Evolutionary conservation across 345 rosid genomes (phyloP).

Genomic region (Geranium brycei): DNA sequence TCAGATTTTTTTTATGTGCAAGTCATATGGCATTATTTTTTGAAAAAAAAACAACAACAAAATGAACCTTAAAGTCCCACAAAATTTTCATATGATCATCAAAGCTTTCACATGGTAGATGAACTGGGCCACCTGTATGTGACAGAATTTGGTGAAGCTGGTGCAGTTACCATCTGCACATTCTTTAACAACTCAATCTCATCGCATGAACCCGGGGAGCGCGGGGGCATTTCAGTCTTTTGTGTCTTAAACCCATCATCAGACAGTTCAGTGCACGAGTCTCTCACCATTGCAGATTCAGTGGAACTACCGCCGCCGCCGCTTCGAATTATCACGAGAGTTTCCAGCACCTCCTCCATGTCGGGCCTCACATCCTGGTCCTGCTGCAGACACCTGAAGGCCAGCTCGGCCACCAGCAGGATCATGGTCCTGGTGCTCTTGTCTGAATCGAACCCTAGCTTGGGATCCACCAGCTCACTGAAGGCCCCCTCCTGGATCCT

Average conservation of each 20-base stretch:
- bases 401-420: slow-evolving; percentile 42
- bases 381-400: slow-evolving; percentile 51
- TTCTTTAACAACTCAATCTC: slow-evolving; percentile 5
- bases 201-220: slow-evolving; percentile 12
- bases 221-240: not conserved
- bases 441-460: slow-evolving; percentile 31
- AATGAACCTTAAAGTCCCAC: no score
- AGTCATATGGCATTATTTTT: no score
- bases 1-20: no score
- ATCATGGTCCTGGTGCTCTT: slow-evolving; percentile 28
- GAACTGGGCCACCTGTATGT: slow-evolving; percentile 39
- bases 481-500: slow-evolving; percentile 30
- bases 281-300: not conserved
- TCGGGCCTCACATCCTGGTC: slow-evolving; percentile 39
- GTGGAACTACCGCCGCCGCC: slow-evolving; percentile 6
- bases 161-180: slow-evolving; percentile 21
- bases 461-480: slow-evolving; percentile 39
- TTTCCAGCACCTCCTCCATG: slow-evolving; percentile 38
- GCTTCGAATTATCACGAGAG: slow-evolving; percentile 23
- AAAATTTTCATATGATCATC: not conserved
- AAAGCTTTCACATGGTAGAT: slow-evolving; percentile 13
- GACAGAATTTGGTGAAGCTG: slow-evolving; percentile 49
- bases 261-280: not conserved
- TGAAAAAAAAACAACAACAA: no score
- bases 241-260: not conserved